Conservation (phyloP, 176 grass and related monocot species). For the Raddia distichophylla region DNA sequence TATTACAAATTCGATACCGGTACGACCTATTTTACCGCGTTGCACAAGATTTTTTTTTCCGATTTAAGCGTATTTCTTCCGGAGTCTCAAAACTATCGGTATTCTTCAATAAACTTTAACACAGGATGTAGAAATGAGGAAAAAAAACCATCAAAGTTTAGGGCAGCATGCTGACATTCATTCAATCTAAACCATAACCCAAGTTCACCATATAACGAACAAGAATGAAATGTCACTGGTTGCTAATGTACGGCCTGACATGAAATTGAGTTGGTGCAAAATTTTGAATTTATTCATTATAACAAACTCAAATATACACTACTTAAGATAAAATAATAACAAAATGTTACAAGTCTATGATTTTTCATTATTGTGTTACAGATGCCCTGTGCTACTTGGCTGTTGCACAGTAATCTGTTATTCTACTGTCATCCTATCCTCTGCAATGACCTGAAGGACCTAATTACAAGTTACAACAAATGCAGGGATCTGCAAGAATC, state of each 20-base stretch:
- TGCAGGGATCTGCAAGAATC: slow-evolving; percentile 36
- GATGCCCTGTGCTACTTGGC: slow-evolving; percentile 18
- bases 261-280: neutral
- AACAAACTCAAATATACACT: slow-evolving; percentile 19
- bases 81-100: no score
- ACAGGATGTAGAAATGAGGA: neutral
- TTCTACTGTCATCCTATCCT: slow-evolving; percentile 46
- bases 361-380: slow-evolving; percentile 41
- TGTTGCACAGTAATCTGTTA: slow-evolving; percentile 1
- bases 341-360: neutral
- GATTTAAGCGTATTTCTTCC: no score
- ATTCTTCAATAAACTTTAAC: no score
- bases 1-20: no score
- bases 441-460: slow-evolving; percentile 20
- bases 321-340: neutral
- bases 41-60: no score
- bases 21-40: no score
- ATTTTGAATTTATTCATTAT: slow-evolving; percentile 28
- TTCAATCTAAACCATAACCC: neutral
- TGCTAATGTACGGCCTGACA: neutral
- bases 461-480: slow-evolving; percentile 32
- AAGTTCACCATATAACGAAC: neutral
- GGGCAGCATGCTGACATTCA: neutral
- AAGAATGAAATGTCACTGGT: neutral
- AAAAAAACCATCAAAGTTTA: neutral